These are phyloP conservation scores for Alnus rubra DNA, from an alignment of 306 rosid genomes.

Conservation along the genomic window DNA sequence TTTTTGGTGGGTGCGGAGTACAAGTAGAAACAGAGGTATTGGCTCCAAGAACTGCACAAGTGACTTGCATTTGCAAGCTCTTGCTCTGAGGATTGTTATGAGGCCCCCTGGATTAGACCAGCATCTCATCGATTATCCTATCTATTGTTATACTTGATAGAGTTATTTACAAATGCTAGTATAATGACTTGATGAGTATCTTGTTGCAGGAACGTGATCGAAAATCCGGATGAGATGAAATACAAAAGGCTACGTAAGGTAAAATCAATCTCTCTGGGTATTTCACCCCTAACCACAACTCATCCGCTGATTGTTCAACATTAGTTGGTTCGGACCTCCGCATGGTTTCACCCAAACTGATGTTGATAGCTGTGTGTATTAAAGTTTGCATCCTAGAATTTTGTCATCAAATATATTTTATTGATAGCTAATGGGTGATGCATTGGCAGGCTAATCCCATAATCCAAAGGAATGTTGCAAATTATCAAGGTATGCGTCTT, in stretches of 20 bases:
- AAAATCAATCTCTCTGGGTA: slow-evolving; percentile 5
- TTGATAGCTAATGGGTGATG: slow-evolving; percentile 22
- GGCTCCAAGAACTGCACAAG: background rate
- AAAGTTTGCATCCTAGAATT: background rate
- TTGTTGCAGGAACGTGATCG: slow-evolving; percentile 72
- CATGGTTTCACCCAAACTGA: too few relatives aligned
- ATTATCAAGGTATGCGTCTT: slow-evolving; percentile 62
- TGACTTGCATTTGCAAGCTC: slow-evolving; percentile 11
- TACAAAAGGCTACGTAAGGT: slow-evolving; percentile 83
- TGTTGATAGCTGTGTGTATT: too few relatives aligned
- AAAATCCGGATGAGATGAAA: slow-evolving; percentile 75
- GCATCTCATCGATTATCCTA: background rate
- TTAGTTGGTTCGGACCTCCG: too few relatives aligned
- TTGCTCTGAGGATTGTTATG: slow-evolving; percentile 12
- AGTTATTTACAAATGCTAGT: background rate
- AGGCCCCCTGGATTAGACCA: background rate
- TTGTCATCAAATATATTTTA: slow-evolving; percentile 3
- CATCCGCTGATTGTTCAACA: too few relatives aligned
- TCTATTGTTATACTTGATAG: slow-evolving; percentile 19
- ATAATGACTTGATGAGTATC: slow-evolving; percentile 21
- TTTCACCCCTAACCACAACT: too few relatives aligned
- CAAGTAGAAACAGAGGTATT: background rate
- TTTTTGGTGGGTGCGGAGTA: background rate
- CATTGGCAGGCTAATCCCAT: slow-evolving; percentile 77
- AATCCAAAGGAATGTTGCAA: slow-evolving; percentile 63